Conservation (phyloP, 2,329 filamentous ascomycete species). For the Coniochaeta sp. region DNA sequence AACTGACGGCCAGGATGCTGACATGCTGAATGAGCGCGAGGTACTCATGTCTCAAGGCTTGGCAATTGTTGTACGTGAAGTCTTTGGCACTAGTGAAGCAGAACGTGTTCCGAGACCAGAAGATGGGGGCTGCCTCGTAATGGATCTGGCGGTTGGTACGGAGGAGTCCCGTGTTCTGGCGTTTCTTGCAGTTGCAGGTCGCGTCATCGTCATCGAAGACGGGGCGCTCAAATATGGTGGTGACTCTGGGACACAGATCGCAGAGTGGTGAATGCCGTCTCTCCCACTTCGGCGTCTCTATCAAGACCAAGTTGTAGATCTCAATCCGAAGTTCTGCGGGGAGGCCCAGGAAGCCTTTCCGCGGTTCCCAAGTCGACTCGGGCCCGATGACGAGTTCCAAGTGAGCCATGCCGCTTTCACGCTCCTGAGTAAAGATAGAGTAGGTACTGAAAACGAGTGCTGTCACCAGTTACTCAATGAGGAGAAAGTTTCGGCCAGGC, state of each 20-base stretch:
- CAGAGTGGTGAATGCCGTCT: background rate
- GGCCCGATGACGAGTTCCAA: background rate
- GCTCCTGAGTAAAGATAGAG: no score
- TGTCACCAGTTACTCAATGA: no score
- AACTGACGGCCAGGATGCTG: background rate
- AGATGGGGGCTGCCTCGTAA: background rate
- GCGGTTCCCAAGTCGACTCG: background rate
- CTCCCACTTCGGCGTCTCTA: constrained; percentile 1
- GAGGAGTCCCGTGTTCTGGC: background rate
- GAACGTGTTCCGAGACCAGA: background rate
- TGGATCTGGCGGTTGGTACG: background rate
- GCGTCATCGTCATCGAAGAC: background rate
- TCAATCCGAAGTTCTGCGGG: background rate
- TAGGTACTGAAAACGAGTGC: no score
- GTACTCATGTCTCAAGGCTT: background rate
- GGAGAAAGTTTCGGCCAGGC: no score
- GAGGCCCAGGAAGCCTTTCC: background rate
- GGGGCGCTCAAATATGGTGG: background rate
- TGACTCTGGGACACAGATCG: background rate
- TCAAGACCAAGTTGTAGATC: background rate
- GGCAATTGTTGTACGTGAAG: background rate
- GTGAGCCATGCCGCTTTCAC: background rate
- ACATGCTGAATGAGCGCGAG: background rate
- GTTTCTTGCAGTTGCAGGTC: background rate
- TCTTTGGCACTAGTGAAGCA: background rate